Conservation (phyloP, 1,139 yeast genomes). For the Lodderomyces margitis region DNA sequence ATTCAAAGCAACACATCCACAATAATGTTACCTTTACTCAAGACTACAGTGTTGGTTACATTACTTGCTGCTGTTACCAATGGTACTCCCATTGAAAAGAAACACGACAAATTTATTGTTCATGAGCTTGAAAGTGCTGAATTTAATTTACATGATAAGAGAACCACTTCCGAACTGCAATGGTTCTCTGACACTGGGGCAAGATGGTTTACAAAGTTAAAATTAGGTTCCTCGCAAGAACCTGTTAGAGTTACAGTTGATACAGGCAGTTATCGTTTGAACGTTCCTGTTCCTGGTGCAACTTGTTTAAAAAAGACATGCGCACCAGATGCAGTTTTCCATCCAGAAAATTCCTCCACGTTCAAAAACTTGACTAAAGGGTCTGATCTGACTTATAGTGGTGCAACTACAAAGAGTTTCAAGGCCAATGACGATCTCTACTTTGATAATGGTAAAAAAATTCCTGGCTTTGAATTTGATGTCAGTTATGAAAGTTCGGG, state of each 20-base stretch:
- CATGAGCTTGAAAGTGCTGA: neutral
- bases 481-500: constrained; percentile 12
- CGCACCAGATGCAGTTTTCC: neutral
- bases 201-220: neutral
- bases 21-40: neutral
- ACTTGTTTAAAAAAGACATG: neutral
- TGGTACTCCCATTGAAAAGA: neutral
- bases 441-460: constrained; percentile 12
- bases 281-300: neutral
- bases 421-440: constrained; percentile 50
- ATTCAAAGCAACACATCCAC: neutral
- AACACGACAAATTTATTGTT: neutral
- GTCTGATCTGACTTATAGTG: constrained; percentile 9
- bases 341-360: neutral
- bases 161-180: neutral
- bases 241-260: neutral
- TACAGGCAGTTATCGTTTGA: neutral
- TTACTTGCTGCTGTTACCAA: neutral
- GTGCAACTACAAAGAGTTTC: constrained; percentile 46
- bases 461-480: constrained; percentile 17
- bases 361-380: neutral
- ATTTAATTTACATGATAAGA: neutral
- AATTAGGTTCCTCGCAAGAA: neutral
- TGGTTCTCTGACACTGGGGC: neutral
- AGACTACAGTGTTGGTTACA: neutral